Evolutionary conservation across 495 filamentous ascomycete genomes (phyloP), one percentile per base, ranked within the genome.

Genomic region (Tuber microsphaerosporum): DNA sequence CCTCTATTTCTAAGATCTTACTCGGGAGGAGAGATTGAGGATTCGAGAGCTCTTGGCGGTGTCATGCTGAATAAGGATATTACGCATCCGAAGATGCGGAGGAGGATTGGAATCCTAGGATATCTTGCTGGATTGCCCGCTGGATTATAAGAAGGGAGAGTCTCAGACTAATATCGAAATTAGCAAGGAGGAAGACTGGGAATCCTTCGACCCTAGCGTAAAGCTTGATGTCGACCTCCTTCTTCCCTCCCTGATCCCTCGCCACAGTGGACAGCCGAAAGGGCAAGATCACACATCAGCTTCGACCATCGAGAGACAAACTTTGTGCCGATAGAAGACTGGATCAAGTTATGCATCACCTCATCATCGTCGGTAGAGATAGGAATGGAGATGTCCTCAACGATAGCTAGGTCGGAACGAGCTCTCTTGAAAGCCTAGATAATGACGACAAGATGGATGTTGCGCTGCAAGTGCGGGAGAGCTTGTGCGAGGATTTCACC

Each of bases 51-150:
- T 56, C 88, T 99, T 78, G 95, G 97, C 83, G 96, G 96, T 80
- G 94, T 99, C 70, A 97, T 99, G 96, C 88, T 99, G 83, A 99
- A 98, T 88, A 99, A 99, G 87, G 96, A 99, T 87, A 98, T 99
- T 84, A 98, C 96, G 41, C 96, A 99, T 86, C 95, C 96, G 74
- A 97, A 97, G 88, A 99, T 99, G 96, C 91, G 96, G 83, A 89
- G 96, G 83, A 88, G 89, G 84, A 99, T 99, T 83, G 94, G 85
- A 98, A 97, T 87, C 96, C 96, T 45, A 89, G 95, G 74, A 93
- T 99, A 81, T 99, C 73, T 87, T 99, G 74, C 88, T 99, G 71
- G 96, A 99, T 84, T 98, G 95, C 86, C 90, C 95, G 70, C 86
- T 99, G 76, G 96, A 99, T 87, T 99, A 99, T 87, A 99, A 98